Evolutionary conservation across 1,284 basidiomycete species (phyloP).

Genomic region (Rhodotorula sp.): DNA sequence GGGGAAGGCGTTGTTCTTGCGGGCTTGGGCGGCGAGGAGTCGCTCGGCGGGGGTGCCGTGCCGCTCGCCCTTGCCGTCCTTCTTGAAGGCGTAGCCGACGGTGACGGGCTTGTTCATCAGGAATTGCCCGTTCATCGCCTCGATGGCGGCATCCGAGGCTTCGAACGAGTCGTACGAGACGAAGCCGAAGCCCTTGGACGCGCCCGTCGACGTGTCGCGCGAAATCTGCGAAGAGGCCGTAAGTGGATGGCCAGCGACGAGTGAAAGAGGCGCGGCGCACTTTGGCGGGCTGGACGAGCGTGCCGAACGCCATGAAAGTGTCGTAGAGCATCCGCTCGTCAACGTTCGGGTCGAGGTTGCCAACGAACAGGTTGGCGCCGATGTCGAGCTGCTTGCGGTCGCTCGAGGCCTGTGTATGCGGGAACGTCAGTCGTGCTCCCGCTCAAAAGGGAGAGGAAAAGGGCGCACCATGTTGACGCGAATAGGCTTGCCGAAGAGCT

Average conservation of each 20-base stretch:
- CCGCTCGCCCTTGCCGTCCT: constrained; percentile 95
- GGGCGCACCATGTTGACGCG: constrained; percentile 92
- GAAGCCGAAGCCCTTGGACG: constrained; percentile 95
- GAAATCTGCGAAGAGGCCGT: constrained; percentile 66
- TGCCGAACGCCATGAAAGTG: constrained; percentile 91
- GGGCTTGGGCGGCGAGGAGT: constrained; percentile 88
- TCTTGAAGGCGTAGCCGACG: constrained; percentile 98
- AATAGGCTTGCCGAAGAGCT: constrained; percentile 97
- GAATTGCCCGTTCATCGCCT: constrained; percentile 96
- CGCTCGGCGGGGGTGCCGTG: constrained; percentile 95
- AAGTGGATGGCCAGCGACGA: neutral
- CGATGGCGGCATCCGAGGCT: constrained; percentile 90
- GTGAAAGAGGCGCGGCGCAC: constrained; percentile 56
- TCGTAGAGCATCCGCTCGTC: constrained; percentile 91
- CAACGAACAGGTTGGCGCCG: constrained; percentile 95
- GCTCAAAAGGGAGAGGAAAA: neutral
- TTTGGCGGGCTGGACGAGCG: constrained; percentile 91
- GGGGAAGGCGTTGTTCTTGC: constrained; percentile 66
- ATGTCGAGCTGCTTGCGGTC: constrained; percentile 98
- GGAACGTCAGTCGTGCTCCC: neutral
- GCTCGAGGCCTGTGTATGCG: constrained; percentile 70
- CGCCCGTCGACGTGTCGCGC: constrained; percentile 77
- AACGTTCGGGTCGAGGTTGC: constrained; percentile 88
- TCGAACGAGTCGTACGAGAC: constrained; percentile 97
- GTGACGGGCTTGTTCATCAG: constrained; percentile 96